Evolutionary conservation across 768 basidiomycete genomes (phyloP).

Genomic region (Suillus variegatus): DNA sequence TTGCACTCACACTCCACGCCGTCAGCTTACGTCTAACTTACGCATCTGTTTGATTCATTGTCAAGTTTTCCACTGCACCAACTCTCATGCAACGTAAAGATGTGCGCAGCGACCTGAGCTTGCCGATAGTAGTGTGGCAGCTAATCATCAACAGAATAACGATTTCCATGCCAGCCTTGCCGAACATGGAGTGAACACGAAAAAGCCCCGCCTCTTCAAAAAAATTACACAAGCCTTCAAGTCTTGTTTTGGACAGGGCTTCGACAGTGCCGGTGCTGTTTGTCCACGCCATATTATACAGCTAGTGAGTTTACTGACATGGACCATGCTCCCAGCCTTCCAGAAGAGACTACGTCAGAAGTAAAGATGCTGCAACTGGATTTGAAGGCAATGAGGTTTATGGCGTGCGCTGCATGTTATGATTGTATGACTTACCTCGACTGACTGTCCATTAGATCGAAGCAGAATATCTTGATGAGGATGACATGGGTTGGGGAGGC

Average conservation of each 20-base stretch:
- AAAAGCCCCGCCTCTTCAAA: slow-evolving; percentile 11
- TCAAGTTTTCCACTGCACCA: slow-evolving; percentile 10
- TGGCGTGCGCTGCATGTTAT: slow-evolving; percentile 18
- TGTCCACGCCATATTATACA: slow-evolving; percentile 7
- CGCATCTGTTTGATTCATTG: slow-evolving; percentile 7
- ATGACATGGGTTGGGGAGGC: slow-evolving; percentile 29
- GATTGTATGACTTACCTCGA: neutral
- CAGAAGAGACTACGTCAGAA: slow-evolving; percentile 18
- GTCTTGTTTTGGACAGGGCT: slow-evolving; percentile 22
- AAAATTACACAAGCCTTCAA: slow-evolving; percentile 18
- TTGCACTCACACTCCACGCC: slow-evolving; percentile 1
- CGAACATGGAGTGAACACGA: slow-evolving; percentile 3
- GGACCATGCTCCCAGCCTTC: slow-evolving; percentile 10
- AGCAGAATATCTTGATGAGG: slow-evolving; percentile 28
- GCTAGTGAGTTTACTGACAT: neutral
- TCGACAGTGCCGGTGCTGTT: slow-evolving; percentile 16
- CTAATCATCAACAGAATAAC: slow-evolving; percentile 12
- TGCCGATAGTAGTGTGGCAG: neutral
- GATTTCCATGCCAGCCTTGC: neutral
- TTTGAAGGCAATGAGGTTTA: slow-evolving; percentile 21
- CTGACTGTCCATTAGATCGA: slow-evolving; percentile 14
- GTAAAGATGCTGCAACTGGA: slow-evolving; percentile 14
- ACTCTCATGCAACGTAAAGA: neutral
- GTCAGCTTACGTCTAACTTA: slow-evolving; percentile 6
- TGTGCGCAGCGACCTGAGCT: slow-evolving; percentile 5